These are phyloP conservation scores for Miscanthus sacchariflorus DNA, from an alignment of 202 grass and related monocot genomes.

Conservation along the genomic window DNA sequence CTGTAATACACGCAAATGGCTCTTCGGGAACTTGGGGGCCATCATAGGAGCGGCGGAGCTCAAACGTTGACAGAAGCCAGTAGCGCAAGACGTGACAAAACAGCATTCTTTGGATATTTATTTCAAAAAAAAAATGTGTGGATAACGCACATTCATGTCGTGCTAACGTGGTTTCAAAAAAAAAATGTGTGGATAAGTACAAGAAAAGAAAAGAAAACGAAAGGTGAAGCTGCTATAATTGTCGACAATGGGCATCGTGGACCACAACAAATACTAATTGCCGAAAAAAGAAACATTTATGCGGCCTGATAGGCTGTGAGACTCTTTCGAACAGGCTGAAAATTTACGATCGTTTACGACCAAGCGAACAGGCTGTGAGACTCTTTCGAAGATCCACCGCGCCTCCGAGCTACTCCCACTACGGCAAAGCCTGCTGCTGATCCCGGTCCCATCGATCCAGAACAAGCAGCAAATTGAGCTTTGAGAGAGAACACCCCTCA, in stretches of 20 bases:
- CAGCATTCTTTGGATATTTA: neutral
- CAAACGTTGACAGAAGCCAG: neutral
- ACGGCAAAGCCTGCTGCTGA: too few species aligned
- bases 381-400: too few species aligned
- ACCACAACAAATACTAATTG: neutral
- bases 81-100: neutral
- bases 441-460: too few species aligned
- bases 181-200: neutral
- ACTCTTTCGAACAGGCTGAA: too few species aligned
- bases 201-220: neutral
- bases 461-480: too few species aligned
- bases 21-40: neutral
- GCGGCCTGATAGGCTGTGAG: neutral
- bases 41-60: neutral
- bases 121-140: neutral
- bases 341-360: too few species aligned
- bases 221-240: neutral
- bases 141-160: conserved; percentile 2
- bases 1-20: neutral
- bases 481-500: too few species aligned
- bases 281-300: neutral
- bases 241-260: neutral
- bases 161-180: neutral
- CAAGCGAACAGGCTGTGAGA: too few species aligned
- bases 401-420: too few species aligned